Percentiles rank a stretch among this genome's conserved stretches.
phyloP scores from a whole-genome alignment of 2,329 filamentous ascomycete genomes.

The Talaromyces sp. region DNA sequence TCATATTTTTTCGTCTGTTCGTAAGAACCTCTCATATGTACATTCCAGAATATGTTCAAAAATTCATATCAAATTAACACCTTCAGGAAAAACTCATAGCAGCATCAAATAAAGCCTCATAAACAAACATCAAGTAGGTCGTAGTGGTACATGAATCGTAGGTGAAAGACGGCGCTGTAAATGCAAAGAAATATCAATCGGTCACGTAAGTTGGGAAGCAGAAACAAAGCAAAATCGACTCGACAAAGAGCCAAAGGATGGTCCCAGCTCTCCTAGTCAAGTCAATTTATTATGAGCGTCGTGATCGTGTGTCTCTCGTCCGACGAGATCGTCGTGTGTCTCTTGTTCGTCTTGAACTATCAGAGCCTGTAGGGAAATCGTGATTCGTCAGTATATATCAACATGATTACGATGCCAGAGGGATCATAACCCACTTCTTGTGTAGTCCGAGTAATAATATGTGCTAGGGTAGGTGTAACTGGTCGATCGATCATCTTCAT shows the following conservation, averaged over 20 bases:
- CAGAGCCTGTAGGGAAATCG: conserved; percentile 39
- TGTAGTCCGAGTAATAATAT: conserved; percentile 46
- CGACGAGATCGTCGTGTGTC: conserved; percentile 33
- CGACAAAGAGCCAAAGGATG: neutral
- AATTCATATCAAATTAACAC: conserved; percentile 2
- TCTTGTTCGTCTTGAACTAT: conserved; percentile 46
- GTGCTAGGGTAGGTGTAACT: conserved; percentile 42
- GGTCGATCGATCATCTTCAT: conserved; percentile 43
- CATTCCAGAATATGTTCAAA: conserved; percentile 13
- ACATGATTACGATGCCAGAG: too few relatives aligned
- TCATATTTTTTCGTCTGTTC: conserved; percentile 2
- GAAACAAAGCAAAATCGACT: neutral
- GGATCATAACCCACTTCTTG: conserved; percentile 50
- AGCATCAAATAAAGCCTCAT: conserved; percentile 8
- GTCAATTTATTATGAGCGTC: conserved; percentile 22
- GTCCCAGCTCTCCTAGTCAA: neutral
- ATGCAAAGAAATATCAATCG: conserved; percentile 17
- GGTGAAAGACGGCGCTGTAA: conserved; percentile 18
- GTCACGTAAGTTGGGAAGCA: neutral
- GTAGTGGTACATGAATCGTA: conserved; percentile 28
- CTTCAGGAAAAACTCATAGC: conserved; percentile 16
- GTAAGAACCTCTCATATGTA: conserved; percentile 19
- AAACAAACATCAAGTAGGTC: conserved; percentile 11
- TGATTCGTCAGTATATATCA: conserved; percentile 6
- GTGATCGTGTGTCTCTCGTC: conserved; percentile 32